A percentile compares a stretch with the other conserved stretches of the same genome.
Evolutionary conservation across 2,329 filamentous ascomycete genomes (phyloP).

Genomic region (Juglanconis sp.): DNA sequence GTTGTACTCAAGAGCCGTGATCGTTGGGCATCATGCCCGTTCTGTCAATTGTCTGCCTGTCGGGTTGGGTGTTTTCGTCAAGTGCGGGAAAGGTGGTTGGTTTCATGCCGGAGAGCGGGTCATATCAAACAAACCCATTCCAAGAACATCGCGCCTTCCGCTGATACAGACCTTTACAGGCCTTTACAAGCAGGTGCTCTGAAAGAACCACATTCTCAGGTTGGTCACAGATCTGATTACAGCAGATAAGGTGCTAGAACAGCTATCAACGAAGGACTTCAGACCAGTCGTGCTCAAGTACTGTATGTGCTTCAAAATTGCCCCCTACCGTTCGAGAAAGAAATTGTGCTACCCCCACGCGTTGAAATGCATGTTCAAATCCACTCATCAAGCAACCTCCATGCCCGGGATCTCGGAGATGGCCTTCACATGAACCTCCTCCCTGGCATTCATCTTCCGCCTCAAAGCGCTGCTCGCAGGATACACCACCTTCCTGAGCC

Average conservation of each 20-base stretch:
- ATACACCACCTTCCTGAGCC: slow-evolving; percentile 23
- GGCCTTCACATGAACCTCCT: background rate
- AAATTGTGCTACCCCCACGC: no score
- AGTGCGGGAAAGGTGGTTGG: background rate
- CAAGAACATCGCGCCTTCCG: background rate
- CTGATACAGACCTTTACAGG: background rate
- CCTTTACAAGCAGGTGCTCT: background rate
- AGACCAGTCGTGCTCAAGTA: no score
- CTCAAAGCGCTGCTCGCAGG: background rate
- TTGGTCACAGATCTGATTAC: no score
- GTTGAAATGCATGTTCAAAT: no score
- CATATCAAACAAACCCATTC: background rate
- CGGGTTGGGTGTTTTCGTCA: background rate
- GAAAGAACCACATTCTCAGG: background rate
- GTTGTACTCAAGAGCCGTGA: background rate
- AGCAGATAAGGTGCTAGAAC: no score
- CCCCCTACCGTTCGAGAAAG: no score
- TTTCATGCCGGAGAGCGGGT: background rate
- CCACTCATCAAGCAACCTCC: background rate
- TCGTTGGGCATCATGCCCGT: background rate
- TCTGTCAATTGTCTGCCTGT: background rate
- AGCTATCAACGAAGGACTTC: no score
- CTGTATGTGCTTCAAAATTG: no score
- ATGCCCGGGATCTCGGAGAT: background rate
- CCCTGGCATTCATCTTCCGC: background rate